These are phyloP conservation scores for Trapa bicornis DNA, from an alignment of 345 rosid species.

Conservation along the genomic window DNA sequence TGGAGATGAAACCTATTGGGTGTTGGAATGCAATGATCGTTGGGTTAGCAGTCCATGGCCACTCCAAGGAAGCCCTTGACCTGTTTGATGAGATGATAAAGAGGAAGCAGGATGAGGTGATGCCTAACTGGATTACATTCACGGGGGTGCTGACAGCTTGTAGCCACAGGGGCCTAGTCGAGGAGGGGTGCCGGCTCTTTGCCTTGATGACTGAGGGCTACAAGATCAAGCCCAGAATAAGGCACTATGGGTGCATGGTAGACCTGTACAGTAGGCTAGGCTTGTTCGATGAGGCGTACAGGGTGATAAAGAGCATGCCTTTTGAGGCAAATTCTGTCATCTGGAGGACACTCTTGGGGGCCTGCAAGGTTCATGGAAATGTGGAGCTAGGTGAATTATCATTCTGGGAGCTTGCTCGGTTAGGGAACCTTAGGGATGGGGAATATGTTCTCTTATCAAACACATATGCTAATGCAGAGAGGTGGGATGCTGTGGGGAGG, in stretches of 20 bases:
- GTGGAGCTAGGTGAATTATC: slow-evolving; percentile 18
- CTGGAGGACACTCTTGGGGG: slow-evolving; percentile 29
- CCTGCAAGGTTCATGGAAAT: slow-evolving; percentile 23
- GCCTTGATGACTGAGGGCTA: slow-evolving; percentile 15
- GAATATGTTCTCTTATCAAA: slow-evolving; percentile 23
- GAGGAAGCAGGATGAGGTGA: slow-evolving; percentile 8
- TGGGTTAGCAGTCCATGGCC: slow-evolving; percentile 30
- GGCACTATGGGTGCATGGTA: slow-evolving; percentile 31
- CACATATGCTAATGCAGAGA: slow-evolving; percentile 18
- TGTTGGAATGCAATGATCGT: slow-evolving; percentile 35
- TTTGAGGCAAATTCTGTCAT: slow-evolving; percentile 21
- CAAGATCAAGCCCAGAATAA: slow-evolving; percentile 16
- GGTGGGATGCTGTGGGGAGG: slow-evolving; percentile 23
- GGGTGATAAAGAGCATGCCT: slow-evolving; percentile 20
- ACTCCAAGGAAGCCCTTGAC: slow-evolving; percentile 19
- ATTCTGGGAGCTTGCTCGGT: slow-evolving; percentile 8
- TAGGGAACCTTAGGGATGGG: slow-evolving; percentile 16
- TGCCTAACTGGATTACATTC: slow-evolving; percentile 27
- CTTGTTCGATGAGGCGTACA: slow-evolving; percentile 22
- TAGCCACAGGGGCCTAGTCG: slow-evolving; percentile 31
- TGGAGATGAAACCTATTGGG: slow-evolving; percentile 20
- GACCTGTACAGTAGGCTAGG: slow-evolving; percentile 31
- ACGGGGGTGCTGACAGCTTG: slow-evolving; percentile 32
- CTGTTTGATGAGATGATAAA: slow-evolving; percentile 13
- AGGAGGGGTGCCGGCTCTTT: slow-evolving; percentile 25